A percentile compares a stretch with the other conserved stretches of the same genome.
These are phyloP conservation scores for Tremellales sp. DNA, from an alignment of 1,284 basidiomycete genomes.

Conservation along the genomic window DNA sequence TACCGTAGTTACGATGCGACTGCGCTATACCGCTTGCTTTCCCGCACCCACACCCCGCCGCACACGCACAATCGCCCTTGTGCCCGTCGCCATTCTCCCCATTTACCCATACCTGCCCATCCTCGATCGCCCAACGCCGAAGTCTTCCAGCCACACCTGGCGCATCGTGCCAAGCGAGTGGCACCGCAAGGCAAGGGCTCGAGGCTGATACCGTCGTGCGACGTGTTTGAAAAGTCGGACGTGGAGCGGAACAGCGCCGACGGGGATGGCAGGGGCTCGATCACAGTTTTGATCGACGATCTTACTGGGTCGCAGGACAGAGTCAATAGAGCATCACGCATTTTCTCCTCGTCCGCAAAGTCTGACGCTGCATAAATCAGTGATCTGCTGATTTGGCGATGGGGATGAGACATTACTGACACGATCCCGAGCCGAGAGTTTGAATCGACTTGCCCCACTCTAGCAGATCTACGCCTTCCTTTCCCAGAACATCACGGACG, in stretches of 20 bases:
- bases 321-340: neutral
- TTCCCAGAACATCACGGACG: conserved; percentile 18
- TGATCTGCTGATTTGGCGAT: conserved; percentile 2
- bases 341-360: neutral
- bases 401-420: too few relatives aligned
- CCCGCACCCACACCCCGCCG: conserved; percentile 32
- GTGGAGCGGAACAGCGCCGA: conserved; percentile 24
- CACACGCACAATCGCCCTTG: conserved; percentile 26
- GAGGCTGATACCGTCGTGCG: conserved; percentile 27
- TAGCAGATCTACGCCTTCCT: conserved; percentile 28
- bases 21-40: neutral
- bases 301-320: neutral
- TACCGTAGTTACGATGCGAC: too few relatives aligned
- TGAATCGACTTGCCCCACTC: conserved; percentile 32
- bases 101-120: conserved; percentile 1
- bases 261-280: conserved; percentile 19
- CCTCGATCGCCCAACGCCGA: conserved; percentile 2
- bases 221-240: neutral
- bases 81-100: conserved; percentile 8
- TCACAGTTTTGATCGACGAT: conserved; percentile 3
- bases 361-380: conserved; percentile 1
- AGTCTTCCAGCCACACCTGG: conserved; percentile 23
- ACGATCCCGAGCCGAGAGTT: too few relatives aligned
- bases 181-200: conserved; percentile 8
- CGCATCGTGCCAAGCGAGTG: conserved; percentile 15